Conservation (phyloP, 768 basidiomycete genomes). For the Nevesoporus exiguus region DNA sequence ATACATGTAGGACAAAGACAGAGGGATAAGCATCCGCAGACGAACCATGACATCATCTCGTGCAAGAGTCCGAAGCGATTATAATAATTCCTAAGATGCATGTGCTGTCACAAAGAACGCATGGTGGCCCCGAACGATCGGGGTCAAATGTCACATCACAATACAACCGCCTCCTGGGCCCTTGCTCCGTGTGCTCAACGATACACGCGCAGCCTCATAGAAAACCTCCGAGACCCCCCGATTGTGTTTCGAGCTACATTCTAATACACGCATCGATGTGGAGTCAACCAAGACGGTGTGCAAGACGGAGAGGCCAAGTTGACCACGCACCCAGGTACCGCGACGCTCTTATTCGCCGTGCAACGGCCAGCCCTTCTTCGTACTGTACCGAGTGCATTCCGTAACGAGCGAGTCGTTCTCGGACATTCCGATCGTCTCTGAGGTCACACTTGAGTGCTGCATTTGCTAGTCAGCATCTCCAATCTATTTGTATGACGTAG, state of each 20-base stretch:
- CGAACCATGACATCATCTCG: background rate
- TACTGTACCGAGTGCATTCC: slow-evolving; percentile 78
- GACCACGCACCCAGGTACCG: slow-evolving; percentile 80
- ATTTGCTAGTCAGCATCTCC: slow-evolving; percentile 11
- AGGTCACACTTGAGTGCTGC: slow-evolving; percentile 94
- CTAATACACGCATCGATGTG: slow-evolving; percentile 36
- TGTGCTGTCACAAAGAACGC: slow-evolving; percentile 8
- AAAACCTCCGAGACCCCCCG: slow-evolving; percentile 93
- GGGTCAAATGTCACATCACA: slow-evolving; percentile 46
- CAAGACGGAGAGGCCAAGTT: background rate
- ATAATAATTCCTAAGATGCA: slow-evolving; percentile 19
- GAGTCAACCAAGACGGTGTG: background rate
- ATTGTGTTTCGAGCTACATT: slow-evolving; percentile 97
- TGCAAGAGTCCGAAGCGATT: slow-evolving; percentile 16
- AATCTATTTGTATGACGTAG: background rate
- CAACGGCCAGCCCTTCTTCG: slow-evolving; percentile 87
- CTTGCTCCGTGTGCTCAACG: slow-evolving; percentile 70
- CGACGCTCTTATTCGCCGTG: slow-evolving; percentile 86
- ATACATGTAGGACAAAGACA: slow-evolving; percentile 6
- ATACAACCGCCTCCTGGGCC: slow-evolving; percentile 56
- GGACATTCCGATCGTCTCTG: slow-evolving; percentile 72
- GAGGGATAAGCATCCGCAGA: background rate
- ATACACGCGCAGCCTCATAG: slow-evolving; percentile 85
- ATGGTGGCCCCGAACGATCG: background rate
- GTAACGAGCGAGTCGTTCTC: slow-evolving; percentile 69